A percentile compares a stretch with the other conserved stretches of the same genome.
Evolutionary conservation across 2,329 filamentous ascomycete species (phyloP).

Genomic region (Fusarium fracticaudum): DNA sequence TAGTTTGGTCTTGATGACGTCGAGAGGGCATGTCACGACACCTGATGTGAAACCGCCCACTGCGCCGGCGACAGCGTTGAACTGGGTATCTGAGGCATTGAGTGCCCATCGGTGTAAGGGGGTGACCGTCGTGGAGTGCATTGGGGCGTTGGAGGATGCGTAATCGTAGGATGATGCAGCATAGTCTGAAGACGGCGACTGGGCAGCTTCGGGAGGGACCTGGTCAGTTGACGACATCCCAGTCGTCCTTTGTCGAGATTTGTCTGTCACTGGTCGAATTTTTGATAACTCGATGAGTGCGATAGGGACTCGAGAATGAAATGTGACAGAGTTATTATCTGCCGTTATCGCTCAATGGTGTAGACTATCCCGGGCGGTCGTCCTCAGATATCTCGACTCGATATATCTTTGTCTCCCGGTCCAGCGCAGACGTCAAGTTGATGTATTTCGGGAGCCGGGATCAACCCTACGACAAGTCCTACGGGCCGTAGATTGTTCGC

Average conservation of each 20-base stretch:
- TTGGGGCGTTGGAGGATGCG: slow-evolving; percentile 47
- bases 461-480: neutral
- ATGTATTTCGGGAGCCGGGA: slow-evolving; percentile 18
- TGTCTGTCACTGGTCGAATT: slow-evolving; percentile 6
- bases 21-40: slow-evolving; percentile 93
- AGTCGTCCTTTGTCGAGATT: slow-evolving; percentile 18
- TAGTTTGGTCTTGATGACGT: slow-evolving; percentile 98
- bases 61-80: slow-evolving; percentile 89
- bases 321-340: neutral
- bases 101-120: slow-evolving; percentile 65
- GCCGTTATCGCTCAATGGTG: slow-evolving; percentile 1
- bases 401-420: slow-evolving; percentile 9
- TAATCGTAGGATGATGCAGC: slow-evolving; percentile 49
- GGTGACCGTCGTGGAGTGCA: slow-evolving; percentile 50
- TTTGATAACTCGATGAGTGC: slow-evolving; percentile 13
- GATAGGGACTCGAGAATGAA: slow-evolving; percentile 7
- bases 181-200: slow-evolving; percentile 49
- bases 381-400: neutral
- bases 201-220: slow-evolving; percentile 48
- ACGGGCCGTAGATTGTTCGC: slow-evolving; percentile 2
- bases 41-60: slow-evolving; percentile 92
- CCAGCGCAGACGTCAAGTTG: slow-evolving; percentile 13
- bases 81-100: slow-evolving; percentile 67
- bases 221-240: slow-evolving; percentile 63
- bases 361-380: neutral